Conservation (phyloP, 352 stramenopile genomes). For the Thalassiosira delicatula region DNA sequence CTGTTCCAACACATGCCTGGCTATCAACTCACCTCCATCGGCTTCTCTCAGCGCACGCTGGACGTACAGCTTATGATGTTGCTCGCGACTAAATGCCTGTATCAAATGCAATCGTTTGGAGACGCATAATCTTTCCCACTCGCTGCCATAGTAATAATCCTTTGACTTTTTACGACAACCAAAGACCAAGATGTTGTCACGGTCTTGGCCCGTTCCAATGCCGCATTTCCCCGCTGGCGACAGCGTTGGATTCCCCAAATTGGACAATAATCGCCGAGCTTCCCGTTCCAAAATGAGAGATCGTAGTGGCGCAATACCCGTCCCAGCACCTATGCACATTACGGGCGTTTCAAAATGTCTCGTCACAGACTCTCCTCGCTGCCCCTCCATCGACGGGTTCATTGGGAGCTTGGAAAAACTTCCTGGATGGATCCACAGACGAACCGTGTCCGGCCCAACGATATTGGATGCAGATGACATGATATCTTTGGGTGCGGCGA, state of each 20-base stretch:
- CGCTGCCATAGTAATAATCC: slow-evolving; percentile 81
- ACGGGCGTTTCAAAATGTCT: too few relatives aligned
- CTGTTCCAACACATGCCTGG: slow-evolving; percentile 66
- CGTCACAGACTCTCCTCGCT: too few relatives aligned
- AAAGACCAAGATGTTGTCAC: slow-evolving; percentile 81
- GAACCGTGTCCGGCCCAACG: slow-evolving; percentile 30
- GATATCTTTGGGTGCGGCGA: slow-evolving; percentile 20
- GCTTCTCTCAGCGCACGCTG: slow-evolving; percentile 74
- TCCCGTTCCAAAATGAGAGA: too few relatives aligned
- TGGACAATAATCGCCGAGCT: too few relatives aligned
- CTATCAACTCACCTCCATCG: slow-evolving; percentile 68
- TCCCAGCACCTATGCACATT: too few relatives aligned
- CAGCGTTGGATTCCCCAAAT: too few relatives aligned
- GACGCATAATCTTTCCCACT: slow-evolving; percentile 67
- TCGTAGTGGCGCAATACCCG: too few relatives aligned
- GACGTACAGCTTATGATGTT: slow-evolving; percentile 80
- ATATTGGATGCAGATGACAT: neutral
- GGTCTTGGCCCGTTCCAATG: too few relatives aligned
- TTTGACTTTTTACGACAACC: slow-evolving; percentile 71
- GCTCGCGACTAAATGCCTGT: slow-evolving; percentile 79
- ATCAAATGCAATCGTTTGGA: slow-evolving; percentile 57
- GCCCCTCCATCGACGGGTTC: slow-evolving; percentile 18
- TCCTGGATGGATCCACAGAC: slow-evolving; percentile 79
- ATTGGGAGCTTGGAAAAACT: slow-evolving; percentile 75
- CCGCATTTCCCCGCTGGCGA: too few relatives aligned